Percentiles rank a stretch among this genome's conserved stretches.
Conservation (phyloP, 257 asterid species). For the Henckelia pumila region DNA sequence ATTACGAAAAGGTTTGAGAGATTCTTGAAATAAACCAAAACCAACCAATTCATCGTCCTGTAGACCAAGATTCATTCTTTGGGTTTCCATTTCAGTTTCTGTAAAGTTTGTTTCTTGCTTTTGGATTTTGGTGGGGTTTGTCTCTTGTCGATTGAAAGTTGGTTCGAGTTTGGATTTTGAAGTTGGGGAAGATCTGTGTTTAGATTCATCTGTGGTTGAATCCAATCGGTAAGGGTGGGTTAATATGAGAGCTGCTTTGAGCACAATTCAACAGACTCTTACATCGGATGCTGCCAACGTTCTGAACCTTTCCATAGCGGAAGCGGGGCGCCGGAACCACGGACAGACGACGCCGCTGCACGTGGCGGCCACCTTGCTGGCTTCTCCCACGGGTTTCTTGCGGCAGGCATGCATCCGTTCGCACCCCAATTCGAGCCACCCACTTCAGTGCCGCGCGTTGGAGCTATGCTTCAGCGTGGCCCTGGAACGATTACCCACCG, state of each 20-base stretch:
- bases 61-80: conserved; percentile 25
- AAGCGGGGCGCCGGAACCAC: conserved; percentile 81
- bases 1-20: neutral
- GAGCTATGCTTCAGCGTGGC: conserved; percentile 94
- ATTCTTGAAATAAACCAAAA: neutral
- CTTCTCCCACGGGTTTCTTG: conserved; percentile 72
- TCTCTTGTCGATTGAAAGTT: neutral
- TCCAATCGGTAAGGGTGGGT: conserved; percentile 5
- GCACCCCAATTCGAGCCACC: conserved; percentile 91
- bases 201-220: conserved; percentile 17
- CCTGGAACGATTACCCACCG: conserved; percentile 72
- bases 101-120: neutral
- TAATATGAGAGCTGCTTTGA: conserved; percentile 84
- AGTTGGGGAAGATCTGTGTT: neutral
- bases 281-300: conserved; percentile 83
- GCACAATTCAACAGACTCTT: conserved; percentile 82
- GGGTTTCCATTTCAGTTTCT: conserved; percentile 21
- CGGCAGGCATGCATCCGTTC: conserved; percentile 90
- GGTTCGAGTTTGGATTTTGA: conserved; percentile 16
- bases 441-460: conserved; percentile 90
- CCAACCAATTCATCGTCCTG: conserved; percentile 21
- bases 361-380: conserved; percentile 86
- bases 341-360: conserved; percentile 94
- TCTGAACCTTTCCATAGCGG: conserved; percentile 75
- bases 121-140: conserved; percentile 10